Conservation (phyloP, 2,329 filamentous ascomycete genomes). For the Sclerotinia glacialis region DNA sequence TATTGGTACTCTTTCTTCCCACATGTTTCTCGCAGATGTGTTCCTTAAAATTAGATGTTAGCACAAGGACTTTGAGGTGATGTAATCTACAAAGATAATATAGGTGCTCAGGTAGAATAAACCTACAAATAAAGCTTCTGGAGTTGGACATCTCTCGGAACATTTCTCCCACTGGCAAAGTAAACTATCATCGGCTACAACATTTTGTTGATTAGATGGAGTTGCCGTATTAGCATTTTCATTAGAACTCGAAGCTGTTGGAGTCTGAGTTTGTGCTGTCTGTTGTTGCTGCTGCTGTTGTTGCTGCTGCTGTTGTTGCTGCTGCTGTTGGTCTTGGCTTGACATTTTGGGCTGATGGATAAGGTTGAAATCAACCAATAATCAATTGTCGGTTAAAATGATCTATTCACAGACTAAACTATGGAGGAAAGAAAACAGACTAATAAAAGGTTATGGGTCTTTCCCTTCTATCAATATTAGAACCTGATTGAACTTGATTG, state of each 20-base stretch:
- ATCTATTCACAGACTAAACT: constrained; percentile 11
- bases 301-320: no score
- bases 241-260: constrained; percentile 19
- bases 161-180: constrained; percentile 45
- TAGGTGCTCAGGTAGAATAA: background rate
- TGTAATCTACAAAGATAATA: background rate
- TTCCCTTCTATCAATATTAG: background rate
- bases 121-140: constrained; percentile 44
- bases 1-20: constrained; percentile 98
- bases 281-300: constrained; percentile 25
- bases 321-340: constrained; percentile 23
- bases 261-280: constrained; percentile 3
- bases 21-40: constrained; percentile 98
- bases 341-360: constrained; percentile 9
- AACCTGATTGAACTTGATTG: background rate
- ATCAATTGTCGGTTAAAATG: constrained; percentile 14
- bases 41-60: constrained; percentile 56
- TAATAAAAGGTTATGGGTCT: background rate
- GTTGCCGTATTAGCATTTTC: constrained; percentile 24
- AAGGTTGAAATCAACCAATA: constrained; percentile 10
- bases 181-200: constrained; percentile 40
- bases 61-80: background rate
- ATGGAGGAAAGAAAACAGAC: background rate
- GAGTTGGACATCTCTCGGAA: constrained; percentile 41
- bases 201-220: constrained; percentile 25